phyloP scores from a whole-genome alignment of 2,329 filamentous ascomycete species.

The Trichoderma oligosporum region DNA sequence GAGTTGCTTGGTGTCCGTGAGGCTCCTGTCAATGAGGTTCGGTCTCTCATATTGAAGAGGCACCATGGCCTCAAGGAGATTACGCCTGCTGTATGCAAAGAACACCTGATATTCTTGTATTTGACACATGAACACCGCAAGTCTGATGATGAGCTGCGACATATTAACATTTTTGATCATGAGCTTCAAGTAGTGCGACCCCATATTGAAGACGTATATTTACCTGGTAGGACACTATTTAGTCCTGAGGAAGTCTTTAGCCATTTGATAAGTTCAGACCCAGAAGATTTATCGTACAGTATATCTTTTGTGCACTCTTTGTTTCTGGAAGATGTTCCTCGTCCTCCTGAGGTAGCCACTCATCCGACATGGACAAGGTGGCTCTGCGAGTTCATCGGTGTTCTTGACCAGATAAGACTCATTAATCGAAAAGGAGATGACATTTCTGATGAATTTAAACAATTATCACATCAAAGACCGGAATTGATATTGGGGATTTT shows the following conservation, averaged over 20 bases:
- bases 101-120: constrained; percentile 1
- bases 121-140: constrained; percentile 1
- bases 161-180: not conserved
- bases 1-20: not conserved
- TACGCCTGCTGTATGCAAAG: not conserved
- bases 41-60: not conserved
- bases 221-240: not conserved
- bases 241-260: constrained; percentile 3
- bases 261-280: not conserved
- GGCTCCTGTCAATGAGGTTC: not conserved
- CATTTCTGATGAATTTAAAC: constrained; percentile 4
- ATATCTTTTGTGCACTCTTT: not conserved
- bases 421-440: not conserved
- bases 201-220: not conserved
- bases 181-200: not conserved
- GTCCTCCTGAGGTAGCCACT: not conserved
- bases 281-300: not conserved
- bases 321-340: not conserved
- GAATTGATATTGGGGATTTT: constrained; percentile 1
- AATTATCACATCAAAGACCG: not conserved
- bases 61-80: not conserved
- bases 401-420: constrained; percentile 3
- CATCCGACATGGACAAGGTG: constrained; percentile 13
- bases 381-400: not conserved
- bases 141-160: not conserved